Evolutionary conservation across 2,329 filamentous ascomycete species (phyloP).

Genomic region (Lecanicillium sp.): DNA sequence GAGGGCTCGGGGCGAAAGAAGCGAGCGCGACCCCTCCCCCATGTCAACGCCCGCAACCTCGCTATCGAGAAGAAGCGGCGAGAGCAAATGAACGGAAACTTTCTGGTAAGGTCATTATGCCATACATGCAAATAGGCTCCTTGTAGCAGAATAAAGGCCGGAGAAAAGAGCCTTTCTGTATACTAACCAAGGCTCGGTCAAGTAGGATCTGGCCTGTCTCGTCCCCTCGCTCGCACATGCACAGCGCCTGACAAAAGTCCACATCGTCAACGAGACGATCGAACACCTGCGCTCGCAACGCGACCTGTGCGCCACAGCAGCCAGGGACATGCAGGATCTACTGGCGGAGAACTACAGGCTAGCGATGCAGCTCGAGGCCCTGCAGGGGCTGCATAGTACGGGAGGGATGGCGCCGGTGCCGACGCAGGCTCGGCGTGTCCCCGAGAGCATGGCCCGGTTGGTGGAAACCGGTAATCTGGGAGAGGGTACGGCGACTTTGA

Average conservation of each 20-base stretch:
- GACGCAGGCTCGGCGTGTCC: background rate
- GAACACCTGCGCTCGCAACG: constrained; percentile 2
- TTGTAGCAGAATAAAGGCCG: too few species aligned
- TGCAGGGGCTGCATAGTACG: background rate
- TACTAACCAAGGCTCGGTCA: too few species aligned
- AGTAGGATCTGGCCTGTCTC: constrained; percentile 6
- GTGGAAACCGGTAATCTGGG: background rate
- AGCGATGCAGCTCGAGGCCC: background rate
- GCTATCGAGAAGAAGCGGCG: constrained; percentile 9
- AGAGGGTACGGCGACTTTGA: background rate
- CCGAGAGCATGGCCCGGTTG: background rate
- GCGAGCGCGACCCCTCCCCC: constrained; percentile 3
- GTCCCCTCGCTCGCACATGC: constrained; percentile 1
- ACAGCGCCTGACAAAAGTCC: constrained; percentile 7
- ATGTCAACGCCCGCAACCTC: constrained; percentile 7
- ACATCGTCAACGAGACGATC: constrained; percentile 4
- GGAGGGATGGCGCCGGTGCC: background rate
- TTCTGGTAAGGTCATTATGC: too few species aligned
- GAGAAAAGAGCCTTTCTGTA: too few species aligned
- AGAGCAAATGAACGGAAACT: constrained; percentile 7
- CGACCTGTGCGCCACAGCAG: background rate
- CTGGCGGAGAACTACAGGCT: constrained; percentile 2
- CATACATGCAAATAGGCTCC: too few species aligned
- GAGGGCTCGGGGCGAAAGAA: constrained; percentile 3
- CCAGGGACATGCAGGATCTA: background rate